A percentile compares a stretch with the other conserved stretches of the same genome.
phyloP scores from a whole-genome alignment of 768 basidiomycete genomes.

The Psilocybe azurescens region DNA sequence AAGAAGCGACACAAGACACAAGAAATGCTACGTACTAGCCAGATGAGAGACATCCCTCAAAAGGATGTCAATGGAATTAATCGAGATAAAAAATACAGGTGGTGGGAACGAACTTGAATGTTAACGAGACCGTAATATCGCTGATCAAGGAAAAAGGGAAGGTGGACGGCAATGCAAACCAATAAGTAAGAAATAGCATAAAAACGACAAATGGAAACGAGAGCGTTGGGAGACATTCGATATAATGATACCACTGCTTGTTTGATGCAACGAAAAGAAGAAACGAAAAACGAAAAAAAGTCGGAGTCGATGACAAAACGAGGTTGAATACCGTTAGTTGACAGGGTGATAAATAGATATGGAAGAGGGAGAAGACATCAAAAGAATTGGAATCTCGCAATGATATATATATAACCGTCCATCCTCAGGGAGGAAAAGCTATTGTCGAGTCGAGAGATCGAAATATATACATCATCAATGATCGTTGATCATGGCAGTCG shows the following conservation, averaged over 20 bases:
- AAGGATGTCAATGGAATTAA: constrained; percentile 3
- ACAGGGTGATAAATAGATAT: constrained; percentile 8
- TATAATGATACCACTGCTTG: constrained; percentile 1
- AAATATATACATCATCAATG: constrained; percentile 9
- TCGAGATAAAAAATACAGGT: constrained; percentile 9
- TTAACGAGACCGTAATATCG: constrained; percentile 1
- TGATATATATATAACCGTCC: constrained; percentile 22
- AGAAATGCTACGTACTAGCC: background rate
- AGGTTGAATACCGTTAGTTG: constrained; percentile 2
- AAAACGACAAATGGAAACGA: background rate
- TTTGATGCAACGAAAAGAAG: background rate
- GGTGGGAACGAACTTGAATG: background rate
- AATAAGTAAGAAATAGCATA: constrained; percentile 16
- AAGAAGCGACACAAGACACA: background rate
- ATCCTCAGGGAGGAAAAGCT: constrained; percentile 15
- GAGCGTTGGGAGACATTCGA: constrained; percentile 6
- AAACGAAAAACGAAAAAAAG: background rate
- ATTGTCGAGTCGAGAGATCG: constrained; percentile 3
- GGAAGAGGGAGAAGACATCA: constrained; percentile 2
- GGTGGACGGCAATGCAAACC: constrained; percentile 6
- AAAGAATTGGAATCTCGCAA: constrained; percentile 7
- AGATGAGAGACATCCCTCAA: background rate
- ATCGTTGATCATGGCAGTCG: constrained; percentile 5
- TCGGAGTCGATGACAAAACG: background rate
- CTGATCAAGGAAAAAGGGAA: background rate